phyloP scores from a whole-genome alignment of 441 rosid genomes.

The Pelargonium fulgidum region DNA sequence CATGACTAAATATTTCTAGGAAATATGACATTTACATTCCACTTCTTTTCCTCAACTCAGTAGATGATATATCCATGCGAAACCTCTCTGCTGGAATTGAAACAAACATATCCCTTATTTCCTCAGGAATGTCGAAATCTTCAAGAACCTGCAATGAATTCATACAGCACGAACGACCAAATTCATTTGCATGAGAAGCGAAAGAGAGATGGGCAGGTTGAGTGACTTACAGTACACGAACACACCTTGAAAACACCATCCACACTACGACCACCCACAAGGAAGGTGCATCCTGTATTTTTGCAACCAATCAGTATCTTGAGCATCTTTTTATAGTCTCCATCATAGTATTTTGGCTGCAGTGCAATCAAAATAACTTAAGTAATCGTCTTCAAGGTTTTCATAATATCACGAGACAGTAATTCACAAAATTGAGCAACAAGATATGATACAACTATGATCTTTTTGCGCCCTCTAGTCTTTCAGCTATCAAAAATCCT shows the following conservation, averaged over 20 bases:
- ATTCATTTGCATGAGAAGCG: background rate
- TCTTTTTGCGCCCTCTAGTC: background rate
- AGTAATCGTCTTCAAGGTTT: background rate
- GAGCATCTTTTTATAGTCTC: conserved; percentile 51
- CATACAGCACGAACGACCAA: conserved; percentile 3
- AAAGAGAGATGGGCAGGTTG: background rate
- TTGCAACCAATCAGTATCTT: conserved; percentile 60
- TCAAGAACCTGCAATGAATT: conserved; percentile 54
- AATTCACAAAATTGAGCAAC: background rate
- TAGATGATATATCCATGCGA: conserved; percentile 69
- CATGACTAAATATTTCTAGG: background rate
- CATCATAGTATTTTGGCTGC: conserved; percentile 76
- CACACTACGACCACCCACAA: conserved; percentile 72
- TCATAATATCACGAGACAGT: no score
- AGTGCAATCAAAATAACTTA: conserved; percentile 17
- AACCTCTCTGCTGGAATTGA: conserved; percentile 58
- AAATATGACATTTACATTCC: background rate
- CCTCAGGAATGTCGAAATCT: conserved; percentile 64
- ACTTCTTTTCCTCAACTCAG: conserved; percentile 43
- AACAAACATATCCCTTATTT: conserved; percentile 53
- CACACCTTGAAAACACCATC: conserved; percentile 72
- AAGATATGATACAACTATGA: background rate
- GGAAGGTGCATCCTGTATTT: conserved; percentile 65
- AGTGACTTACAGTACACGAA: background rate
- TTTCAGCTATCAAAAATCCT: background rate